phyloP scores from a whole-genome alignment of 2,329 filamentous ascomycete genomes.

The Pyrenochaeta sp. region DNA sequence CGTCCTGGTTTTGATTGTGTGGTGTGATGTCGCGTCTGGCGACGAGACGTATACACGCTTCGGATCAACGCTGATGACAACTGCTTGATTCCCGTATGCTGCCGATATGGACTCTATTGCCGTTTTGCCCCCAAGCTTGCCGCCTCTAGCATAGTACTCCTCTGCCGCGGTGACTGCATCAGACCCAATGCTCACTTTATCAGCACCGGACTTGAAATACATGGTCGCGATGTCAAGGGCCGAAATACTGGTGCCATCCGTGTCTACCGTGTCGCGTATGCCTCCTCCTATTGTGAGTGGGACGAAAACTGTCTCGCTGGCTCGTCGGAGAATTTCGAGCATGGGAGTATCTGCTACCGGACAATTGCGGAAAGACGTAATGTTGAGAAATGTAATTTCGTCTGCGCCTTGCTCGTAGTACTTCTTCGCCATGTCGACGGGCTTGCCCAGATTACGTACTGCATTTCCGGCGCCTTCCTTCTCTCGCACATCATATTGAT shows the following conservation, averaged over 20 bases:
- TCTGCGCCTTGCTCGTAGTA: conserved; percentile 98
- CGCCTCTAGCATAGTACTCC: conserved; percentile 79
- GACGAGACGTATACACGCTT: conserved; percentile 84
- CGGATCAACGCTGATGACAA: conserved; percentile 94
- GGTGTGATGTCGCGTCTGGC: conserved; percentile 74
- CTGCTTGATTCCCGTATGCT: conserved; percentile 95
- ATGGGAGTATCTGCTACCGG: conserved; percentile 92
- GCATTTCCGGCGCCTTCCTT: conserved; percentile 69
- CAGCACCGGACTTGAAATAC: conserved; percentile 96
- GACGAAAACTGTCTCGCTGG: conserved; percentile 92
- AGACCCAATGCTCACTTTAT: conserved; percentile 96
- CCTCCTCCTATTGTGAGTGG: conserved; percentile 95
- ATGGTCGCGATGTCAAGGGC: conserved; percentile 93
- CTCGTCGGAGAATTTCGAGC: conserved; percentile 88
- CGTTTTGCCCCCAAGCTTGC: conserved; percentile 77
- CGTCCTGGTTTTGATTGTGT: conserved; percentile 75
- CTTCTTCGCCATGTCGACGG: conserved; percentile 88
- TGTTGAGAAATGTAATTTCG: conserved; percentile 97
- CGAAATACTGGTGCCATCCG: conserved; percentile 83
- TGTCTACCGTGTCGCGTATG: conserved; percentile 90
- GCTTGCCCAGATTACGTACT: conserved; percentile 95
- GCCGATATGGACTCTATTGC: conserved; percentile 94
- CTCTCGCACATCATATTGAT: conserved; percentile 98
- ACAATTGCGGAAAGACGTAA: conserved; percentile 96
- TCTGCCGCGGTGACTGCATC: conserved; percentile 94